These are phyloP conservation scores for Theileria equi DNA, from an alignment of 169 alveolate genomes.

Conservation along the genomic window DNA sequence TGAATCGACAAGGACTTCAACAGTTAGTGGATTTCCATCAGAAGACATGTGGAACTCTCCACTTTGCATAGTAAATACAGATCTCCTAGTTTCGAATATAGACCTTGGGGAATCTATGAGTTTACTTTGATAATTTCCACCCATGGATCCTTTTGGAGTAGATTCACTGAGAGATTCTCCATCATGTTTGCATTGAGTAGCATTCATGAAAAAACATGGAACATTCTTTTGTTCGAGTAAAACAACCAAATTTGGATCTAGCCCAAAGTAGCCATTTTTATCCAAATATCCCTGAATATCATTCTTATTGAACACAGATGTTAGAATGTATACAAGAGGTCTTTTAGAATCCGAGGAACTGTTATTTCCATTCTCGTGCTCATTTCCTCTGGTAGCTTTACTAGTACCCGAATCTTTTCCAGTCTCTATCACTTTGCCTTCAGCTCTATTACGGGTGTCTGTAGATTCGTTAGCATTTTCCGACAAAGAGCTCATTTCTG, in stretches of 20 bases:
- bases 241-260: constrained; percentile 47
- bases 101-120: constrained; percentile 3
- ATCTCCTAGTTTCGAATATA: neutral
- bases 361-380: neutral
- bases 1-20: neutral
- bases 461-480: too few relatives aligned
- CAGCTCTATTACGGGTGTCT: too few relatives aligned
- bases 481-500: too few relatives aligned
- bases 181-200: too few relatives aligned
- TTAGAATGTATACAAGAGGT: constrained; percentile 63
- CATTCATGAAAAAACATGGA: constrained; percentile 24
- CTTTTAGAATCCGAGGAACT: too few relatives aligned
- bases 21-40: neutral
- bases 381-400: neutral
- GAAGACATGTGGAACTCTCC: neutral
- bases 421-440: too few relatives aligned
- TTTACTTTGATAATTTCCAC: neutral
- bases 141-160: neutral
- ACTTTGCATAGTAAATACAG: neutral
- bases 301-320: constrained; percentile 64
- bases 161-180: neutral
- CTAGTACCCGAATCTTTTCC: neutral
- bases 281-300: constrained; percentile 52
- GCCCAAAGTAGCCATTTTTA: constrained; percentile 48
- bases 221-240: constrained; percentile 60